These are phyloP conservation scores for Pyrrhoderma lamaoense DNA, from an alignment of 1,284 basidiomycete genomes.

Conservation along the genomic window DNA sequence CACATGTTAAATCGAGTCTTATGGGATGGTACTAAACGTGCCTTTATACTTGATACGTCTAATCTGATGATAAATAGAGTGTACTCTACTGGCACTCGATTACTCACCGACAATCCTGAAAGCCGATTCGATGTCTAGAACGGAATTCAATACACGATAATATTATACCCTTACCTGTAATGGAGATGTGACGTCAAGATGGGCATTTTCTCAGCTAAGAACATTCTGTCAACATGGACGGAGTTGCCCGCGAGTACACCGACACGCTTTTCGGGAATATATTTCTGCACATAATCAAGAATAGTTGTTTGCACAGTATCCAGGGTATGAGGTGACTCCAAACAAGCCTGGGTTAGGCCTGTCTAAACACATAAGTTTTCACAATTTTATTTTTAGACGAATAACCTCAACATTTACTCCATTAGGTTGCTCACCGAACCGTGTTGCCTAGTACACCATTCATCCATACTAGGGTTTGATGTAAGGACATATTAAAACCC, in stretches of 20 bases:
- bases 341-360: conserved; percentile 63
- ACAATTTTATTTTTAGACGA: background rate
- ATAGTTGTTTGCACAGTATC: conserved; percentile 51
- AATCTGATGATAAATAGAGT: background rate
- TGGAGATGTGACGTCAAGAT: conserved; percentile 67
- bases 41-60: conserved; percentile 82
- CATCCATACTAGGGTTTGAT: conserved; percentile 49
- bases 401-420: conserved; percentile 1
- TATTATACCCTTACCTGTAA: conserved; percentile 49
- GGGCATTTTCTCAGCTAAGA: conserved; percentile 72
- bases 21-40: conserved; percentile 20
- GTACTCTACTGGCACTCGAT: too few species aligned
- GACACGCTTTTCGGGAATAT: conserved; percentile 54
- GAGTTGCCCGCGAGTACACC: conserved; percentile 77
- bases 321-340: conserved; percentile 51
- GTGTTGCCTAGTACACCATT: conserved; percentile 73
- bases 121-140: conserved; percentile 8
- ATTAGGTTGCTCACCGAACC: conserved; percentile 40
- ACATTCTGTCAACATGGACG: conserved; percentile 70
- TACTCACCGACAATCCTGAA: conserved; percentile 53
- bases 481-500: background rate
- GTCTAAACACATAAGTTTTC: conserved; percentile 37
- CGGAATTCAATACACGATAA: conserved; percentile 12
- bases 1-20: background rate
- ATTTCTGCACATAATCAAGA: conserved; percentile 63